Evolutionary conservation across 768 basidiomycete species (phyloP).

Genomic region (Rubroboletus satanas): DNA sequence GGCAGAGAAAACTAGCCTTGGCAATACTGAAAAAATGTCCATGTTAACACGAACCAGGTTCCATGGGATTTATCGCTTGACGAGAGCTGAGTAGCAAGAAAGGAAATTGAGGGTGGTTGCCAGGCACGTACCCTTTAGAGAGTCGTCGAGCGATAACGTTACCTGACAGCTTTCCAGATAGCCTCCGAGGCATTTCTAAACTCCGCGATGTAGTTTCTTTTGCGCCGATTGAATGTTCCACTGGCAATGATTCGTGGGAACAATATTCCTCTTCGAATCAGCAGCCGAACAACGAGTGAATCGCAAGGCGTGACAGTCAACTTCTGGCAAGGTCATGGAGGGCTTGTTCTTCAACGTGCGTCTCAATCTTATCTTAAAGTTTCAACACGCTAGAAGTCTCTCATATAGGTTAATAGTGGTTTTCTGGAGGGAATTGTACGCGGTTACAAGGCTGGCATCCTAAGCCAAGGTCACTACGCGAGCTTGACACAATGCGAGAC

Average conservation of each 20-base stretch:
- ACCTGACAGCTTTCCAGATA: no score
- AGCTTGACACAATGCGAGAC: constrained; percentile 97
- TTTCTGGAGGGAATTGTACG: constrained; percentile 81
- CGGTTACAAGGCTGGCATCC: constrained; percentile 91
- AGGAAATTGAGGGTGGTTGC: no score
- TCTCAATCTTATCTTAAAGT: neutral
- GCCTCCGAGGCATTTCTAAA: neutral
- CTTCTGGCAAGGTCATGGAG: constrained; percentile 53
- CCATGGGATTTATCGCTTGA: no score
- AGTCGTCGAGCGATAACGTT: no score
- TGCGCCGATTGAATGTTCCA: neutral
- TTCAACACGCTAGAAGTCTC: constrained; percentile 5
- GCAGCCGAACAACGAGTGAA: neutral
- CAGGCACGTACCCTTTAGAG: no score
- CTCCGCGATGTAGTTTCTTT: neutral
- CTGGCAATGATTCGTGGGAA: constrained; percentile 14
- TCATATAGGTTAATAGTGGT: constrained; percentile 61
- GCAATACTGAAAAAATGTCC: neutral
- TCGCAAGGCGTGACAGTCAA: neutral
- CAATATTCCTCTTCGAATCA: constrained; percentile 10
- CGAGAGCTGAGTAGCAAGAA: no score
- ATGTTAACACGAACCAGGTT: neutral
- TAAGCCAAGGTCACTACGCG: constrained; percentile 85
- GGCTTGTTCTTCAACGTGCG: constrained; percentile 86
- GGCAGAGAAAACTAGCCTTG: neutral